Evolutionary conservation across 208 protist genomes (phyloP), one percentile per base, ranked within the genome.

Genomic region (Trypanosoma mega): DNA sequence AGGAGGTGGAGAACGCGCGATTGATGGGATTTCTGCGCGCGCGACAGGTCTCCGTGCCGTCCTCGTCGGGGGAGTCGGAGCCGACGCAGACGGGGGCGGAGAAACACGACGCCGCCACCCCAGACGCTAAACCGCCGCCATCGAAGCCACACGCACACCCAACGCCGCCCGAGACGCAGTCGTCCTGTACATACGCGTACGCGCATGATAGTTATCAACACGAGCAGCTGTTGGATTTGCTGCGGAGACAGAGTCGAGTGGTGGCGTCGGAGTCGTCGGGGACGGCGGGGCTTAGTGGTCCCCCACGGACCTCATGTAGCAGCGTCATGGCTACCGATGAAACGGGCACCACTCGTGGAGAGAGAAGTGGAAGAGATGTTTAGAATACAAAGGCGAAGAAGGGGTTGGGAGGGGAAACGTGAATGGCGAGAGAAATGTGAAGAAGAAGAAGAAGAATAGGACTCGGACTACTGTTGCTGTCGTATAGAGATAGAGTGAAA

Each of bases 1-100:
- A 90, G 53, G 86, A 87, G 62, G 72, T 79, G 50, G 78, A 85
- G 53, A 87, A 86, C 51, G 78, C 78, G 48, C 66, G 74, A 48
- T 69, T 92, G 9, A 67, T 56, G 31, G 81, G 78, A 16, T 61
- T 82, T 45, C 6, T 76, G 51, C 54, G 63, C 3, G 36, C 57
- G 8, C 60, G 48, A 37, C 27, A 50, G 12, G 45, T 66, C 3
- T 16, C 53, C n/a, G 7, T 27, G n/a, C 46, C 51, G 26, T 7
- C 36, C 4, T 27, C 51, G 11, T 2, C 23, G 44, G 16, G 37
- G 9, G 14, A 52, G 26, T 29, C 21, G 34, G 23, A 26, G 29
- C 24, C 45, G 16, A 16, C 46, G 37, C 30, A 23, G n/a, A 6
- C 43, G 14, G 36, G 21, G 4, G 58, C 18, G 18, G 1, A 14